phyloP scores from a whole-genome alignment of 164 flowering plant genomes.

The Hamamelis virginiana region DNA sequence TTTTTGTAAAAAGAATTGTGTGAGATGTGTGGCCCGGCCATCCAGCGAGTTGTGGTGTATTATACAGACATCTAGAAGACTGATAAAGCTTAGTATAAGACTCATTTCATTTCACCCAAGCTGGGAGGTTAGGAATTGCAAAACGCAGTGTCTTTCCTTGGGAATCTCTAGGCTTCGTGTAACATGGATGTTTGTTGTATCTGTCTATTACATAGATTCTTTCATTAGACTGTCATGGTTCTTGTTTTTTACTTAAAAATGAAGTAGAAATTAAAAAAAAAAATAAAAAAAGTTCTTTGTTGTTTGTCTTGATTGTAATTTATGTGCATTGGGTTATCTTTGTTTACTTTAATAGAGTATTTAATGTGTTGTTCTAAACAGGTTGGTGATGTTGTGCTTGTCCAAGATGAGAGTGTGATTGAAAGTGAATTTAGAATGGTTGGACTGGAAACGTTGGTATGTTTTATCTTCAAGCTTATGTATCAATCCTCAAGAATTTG shows the following conservation, averaged over 20 bases:
- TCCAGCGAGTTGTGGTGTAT: too few relatives aligned
- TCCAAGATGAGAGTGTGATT: slow-evolving; percentile 66
- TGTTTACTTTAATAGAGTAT: not conserved
- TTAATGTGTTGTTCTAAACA: slow-evolving; percentile 20
- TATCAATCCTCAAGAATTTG: not conserved
- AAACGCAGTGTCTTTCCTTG: not conserved
- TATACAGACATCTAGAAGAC: too few relatives aligned
- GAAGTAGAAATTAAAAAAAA: too few relatives aligned
- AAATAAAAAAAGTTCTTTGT: too few relatives aligned
- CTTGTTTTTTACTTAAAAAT: too few relatives aligned
- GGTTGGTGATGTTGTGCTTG: slow-evolving; percentile 90
- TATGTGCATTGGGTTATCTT: too few relatives aligned
- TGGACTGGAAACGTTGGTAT: slow-evolving; percentile 82
- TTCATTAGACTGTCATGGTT: not conserved
- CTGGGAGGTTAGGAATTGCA: not conserved
- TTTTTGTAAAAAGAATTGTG: too few relatives aligned
- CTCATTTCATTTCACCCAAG: not conserved
- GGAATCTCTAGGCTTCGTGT: not conserved
- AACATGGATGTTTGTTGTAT: not conserved
- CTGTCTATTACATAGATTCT: not conserved
- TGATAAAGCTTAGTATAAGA: too few relatives aligned
- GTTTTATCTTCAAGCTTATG: not conserved
- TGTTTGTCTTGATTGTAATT: too few relatives aligned
- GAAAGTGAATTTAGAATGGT: slow-evolving; percentile 61
- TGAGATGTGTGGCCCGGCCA: too few relatives aligned